Evolutionary conservation across 768 basidiomycete species (phyloP).

Genomic region (Podaxis carcinomalis): DNA sequence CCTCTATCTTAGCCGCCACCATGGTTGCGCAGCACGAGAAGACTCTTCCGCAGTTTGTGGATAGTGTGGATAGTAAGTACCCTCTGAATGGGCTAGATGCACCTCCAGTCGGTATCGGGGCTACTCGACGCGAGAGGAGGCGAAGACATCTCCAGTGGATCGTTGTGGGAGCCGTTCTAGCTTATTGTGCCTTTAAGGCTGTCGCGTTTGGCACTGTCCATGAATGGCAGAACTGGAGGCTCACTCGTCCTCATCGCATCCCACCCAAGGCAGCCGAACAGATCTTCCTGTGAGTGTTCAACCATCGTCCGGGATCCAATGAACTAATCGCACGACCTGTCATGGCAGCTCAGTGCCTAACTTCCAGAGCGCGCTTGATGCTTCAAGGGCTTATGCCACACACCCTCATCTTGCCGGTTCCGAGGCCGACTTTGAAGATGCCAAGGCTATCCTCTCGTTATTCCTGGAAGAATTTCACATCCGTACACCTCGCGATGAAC

Average conservation of each 20-base stretch:
- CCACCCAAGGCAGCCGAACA: slow-evolving; percentile 21
- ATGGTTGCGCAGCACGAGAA: neutral
- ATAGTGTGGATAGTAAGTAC: neutral
- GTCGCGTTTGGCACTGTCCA: neutral
- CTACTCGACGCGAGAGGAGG: neutral
- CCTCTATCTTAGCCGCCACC: neutral
- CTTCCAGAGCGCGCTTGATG: slow-evolving; percentile 49
- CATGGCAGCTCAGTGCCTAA: slow-evolving; percentile 43
- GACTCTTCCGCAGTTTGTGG: slow-evolving; percentile 1
- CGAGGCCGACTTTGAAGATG: slow-evolving; percentile 54
- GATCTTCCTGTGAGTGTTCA: slow-evolving; percentile 25
- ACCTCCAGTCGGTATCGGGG: neutral
- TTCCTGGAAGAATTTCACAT: slow-evolving; percentile 67
- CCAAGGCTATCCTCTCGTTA: slow-evolving; percentile 59
- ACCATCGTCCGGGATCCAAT: neutral
- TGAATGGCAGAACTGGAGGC: neutral
- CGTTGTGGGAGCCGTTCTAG: neutral
- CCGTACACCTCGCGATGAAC: slow-evolving; percentile 32
- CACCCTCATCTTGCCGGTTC: slow-evolving; percentile 76
- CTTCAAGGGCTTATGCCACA: slow-evolving; percentile 56
- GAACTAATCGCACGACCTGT: neutral
- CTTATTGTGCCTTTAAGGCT: neutral
- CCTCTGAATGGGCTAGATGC: neutral
- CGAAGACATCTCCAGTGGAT: neutral
- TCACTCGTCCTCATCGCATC: slow-evolving; percentile 5